Base-by-base conservation (phyloP, 2,329 filamentous ascomycete genomes). In the Xylariaceae sp. region DNA sequence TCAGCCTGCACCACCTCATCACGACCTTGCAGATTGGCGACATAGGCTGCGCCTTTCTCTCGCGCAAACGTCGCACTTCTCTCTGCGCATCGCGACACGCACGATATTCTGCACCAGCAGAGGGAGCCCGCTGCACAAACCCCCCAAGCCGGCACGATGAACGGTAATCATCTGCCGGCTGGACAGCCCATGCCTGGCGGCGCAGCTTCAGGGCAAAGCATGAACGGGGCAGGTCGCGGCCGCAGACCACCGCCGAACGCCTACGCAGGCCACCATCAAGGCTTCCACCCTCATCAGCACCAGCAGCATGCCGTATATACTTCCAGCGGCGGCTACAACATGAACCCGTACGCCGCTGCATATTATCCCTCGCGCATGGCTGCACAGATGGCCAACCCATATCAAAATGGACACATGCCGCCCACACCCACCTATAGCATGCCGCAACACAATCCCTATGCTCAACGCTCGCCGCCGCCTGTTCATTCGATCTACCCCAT, bases 141-240 rank as follows among this genome's bases (percentile, higher is more conserved):
- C 60, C 68, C 80, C 79, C 77, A 81, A 73, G 80, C 80, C 82
- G 83, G 81, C 81, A 88, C 79, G 84, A 89, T 89, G 85, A 86
- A 83, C 75, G 76, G 76, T 72, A 79, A 76, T 79, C 83, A 86
- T 85, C 82, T 86, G 83, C 82, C 84, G 82, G 83, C 83, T 81
- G 85, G 85, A 78, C 82, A 84, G 72, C 76, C 76, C 69, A 77
- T 81, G 73, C 76, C 74, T 64, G 56, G 49, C n/a, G 47, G 52
- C 55, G 57, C 60, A 49, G 58, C 49, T 36, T 40, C 62, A 22
- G 68, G 58, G 3, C 55, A 49, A 38, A 57, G 53, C 33, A 49
- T 59, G 42, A 65, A 64, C 45, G 15, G 15, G 5, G 63, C 63
- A 51, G 66, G 68, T 56, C 66, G 69, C 53, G 22, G 22, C 7